Evolutionary conservation across 23 red algal species (phyloP), one percentile per base, ranked within the genome.

Genomic region (Gracilaria gracilis): DNA sequence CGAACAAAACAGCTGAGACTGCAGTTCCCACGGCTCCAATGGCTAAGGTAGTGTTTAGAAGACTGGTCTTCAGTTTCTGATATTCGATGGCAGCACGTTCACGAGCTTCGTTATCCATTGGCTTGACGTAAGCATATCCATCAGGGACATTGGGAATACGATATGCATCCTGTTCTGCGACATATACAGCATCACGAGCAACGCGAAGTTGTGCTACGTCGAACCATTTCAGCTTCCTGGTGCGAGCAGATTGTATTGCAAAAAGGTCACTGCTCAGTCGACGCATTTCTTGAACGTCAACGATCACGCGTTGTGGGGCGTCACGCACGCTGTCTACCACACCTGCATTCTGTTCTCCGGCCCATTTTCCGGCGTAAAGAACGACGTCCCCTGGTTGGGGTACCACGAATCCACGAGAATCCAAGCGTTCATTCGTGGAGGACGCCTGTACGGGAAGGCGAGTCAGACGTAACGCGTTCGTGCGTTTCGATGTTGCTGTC

Each of bases 371-470:
- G 36, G 87, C 55, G 79, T 76, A 93, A 32, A 98, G 67, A 48
- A 98, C 96, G 47, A 98, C 72, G 21, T 95, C 87, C n/a, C 96
- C 96, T 58, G 62, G 80, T 15, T 83, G 49, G 23, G 94, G 94
- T 49, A 96, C 50, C 29, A 91, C 29, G 51, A 96, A 95, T 54
- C 93, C 93, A 64, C 93, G 93, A 49, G 38, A 46, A 28, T 77
- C 72, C 31, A 77, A 37, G n/a, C 40, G 38, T 50, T 77, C 72
- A 31, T 77, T 37, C 8, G n/a, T 23, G 12, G 72, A n/a, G 3
- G 38, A 25, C 9, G 72, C 72, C 16, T 34, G 42, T 28, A 51
- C 20, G 2, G 64, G 32, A 36, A 36, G 0, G 12, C 64, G 64
- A 16, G 31, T 7, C 17, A 3, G 31, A 32, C 31, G 31, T 9